Conservation (phyloP, 805 yeast species). For the Brettanomyces bruxellensis region DNA sequence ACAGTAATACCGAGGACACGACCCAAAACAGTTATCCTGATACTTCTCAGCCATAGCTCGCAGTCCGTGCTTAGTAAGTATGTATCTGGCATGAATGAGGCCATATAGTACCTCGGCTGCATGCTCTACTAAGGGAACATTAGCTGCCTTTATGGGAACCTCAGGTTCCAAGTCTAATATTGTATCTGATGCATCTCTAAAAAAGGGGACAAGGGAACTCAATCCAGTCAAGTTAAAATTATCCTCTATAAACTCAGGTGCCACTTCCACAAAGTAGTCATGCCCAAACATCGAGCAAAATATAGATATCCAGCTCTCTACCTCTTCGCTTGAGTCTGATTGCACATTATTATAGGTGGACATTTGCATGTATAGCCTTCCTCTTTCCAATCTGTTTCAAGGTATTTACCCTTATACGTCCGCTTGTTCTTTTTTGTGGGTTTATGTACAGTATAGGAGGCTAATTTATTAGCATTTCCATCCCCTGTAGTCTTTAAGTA, state of each 20-base stretch:
- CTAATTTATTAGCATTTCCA: too few relatives aligned
- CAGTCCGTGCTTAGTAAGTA: conserved; percentile 81
- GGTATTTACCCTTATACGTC: too few relatives aligned
- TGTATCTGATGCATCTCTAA: conserved; percentile 84
- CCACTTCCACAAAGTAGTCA: conserved; percentile 86
- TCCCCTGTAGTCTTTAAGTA: too few relatives aligned
- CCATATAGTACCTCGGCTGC: conserved; percentile 92
- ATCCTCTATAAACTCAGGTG: conserved; percentile 90
- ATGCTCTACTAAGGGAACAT: conserved; percentile 71
- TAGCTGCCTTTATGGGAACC: conserved; percentile 48
- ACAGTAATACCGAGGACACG: conserved; percentile 85
- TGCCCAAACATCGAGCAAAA: conserved; percentile 75
- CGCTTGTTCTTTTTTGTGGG: too few relatives aligned
- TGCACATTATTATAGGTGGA: conserved; percentile 15
- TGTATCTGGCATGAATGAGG: conserved; percentile 85
- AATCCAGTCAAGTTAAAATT: conserved; percentile 94
- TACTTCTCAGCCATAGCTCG: conserved; percentile 91
- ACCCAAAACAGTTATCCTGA: conserved; percentile 81
- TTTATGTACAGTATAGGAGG: too few relatives aligned
- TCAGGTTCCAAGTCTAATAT: conserved; percentile 78
- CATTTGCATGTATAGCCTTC: conserved; percentile 1
- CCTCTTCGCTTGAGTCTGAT: conserved; percentile 34
- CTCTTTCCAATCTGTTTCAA: too few relatives aligned
- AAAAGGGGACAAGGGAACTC: conserved; percentile 76
- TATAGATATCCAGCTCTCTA: conserved; percentile 74